Conservation (phyloP, 805 yeast genomes). For the Yamadazyma insecticola region DNA sequence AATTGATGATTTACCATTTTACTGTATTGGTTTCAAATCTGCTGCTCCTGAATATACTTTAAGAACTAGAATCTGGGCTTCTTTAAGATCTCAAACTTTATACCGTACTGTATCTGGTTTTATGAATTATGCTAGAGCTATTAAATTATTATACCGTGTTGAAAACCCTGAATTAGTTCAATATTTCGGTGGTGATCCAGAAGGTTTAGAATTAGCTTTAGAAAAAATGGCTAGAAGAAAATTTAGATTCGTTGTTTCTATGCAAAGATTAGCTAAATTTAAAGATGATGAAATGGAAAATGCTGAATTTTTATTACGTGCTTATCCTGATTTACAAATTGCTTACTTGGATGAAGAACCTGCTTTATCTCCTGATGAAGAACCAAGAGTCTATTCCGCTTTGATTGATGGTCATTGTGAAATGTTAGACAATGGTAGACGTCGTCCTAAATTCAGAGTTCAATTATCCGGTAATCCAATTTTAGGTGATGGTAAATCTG, state of each 20-base stretch:
- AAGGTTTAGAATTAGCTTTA: conserved; percentile 90
- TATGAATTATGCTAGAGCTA: conserved; percentile 45
- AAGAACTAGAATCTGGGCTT: conserved; percentile 46
- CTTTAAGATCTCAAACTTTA: conserved; percentile 43
- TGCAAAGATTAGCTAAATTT: conserved; percentile 57
- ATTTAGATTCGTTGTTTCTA: conserved; percentile 59
- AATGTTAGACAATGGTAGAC: conserved; percentile 50
- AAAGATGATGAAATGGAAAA: conserved; percentile 54
- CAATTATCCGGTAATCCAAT: conserved; percentile 76
- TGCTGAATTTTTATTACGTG: conserved; percentile 54
- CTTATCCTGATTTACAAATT: conserved; percentile 65
- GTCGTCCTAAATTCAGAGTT: conserved; percentile 60
- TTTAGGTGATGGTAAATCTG: conserved; percentile 81
- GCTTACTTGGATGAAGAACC: conserved; percentile 55
- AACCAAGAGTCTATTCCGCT: conserved; percentile 51
- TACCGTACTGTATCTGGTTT: conserved; percentile 45
- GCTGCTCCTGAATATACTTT: conserved; percentile 46
- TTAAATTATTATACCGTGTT: conserved; percentile 39
- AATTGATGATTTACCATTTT: conserved; percentile 40
- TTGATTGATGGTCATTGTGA: conserved; percentile 71
- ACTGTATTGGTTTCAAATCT: conserved; percentile 44
- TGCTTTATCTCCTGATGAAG: conserved; percentile 37
- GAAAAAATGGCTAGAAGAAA: conserved; percentile 68
- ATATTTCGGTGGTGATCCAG: conserved; percentile 98
- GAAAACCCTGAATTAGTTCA: conserved; percentile 55